phyloP scores from a whole-genome alignment of 495 filamentous ascomycete genomes.

The Daldinia decipiens region DNA sequence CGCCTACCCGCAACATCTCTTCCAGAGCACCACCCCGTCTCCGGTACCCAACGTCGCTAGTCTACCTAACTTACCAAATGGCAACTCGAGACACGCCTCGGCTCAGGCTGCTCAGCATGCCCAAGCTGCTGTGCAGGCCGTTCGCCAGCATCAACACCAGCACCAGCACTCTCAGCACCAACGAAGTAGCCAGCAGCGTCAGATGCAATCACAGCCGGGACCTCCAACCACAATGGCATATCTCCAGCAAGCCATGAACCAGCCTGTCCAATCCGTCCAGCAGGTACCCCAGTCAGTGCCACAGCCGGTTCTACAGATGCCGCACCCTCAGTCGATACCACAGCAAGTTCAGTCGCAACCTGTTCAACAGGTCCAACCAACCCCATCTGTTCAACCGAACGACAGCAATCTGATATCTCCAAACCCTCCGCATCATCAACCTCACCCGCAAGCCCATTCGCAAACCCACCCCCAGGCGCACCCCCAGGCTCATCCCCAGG shows the following conservation, averaged over 20 bases:
- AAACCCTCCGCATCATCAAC: slow-evolving; percentile 46
- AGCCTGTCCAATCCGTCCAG: slow-evolving; percentile 47
- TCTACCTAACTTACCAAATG: slow-evolving; percentile 52
- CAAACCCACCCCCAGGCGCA: slow-evolving; percentile 44
- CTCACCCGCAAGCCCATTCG: slow-evolving; percentile 52
- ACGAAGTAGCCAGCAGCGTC: slow-evolving; percentile 36
- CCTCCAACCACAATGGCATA: slow-evolving; percentile 42
- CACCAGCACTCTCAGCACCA: slow-evolving; percentile 43
- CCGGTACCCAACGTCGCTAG: slow-evolving; percentile 51
- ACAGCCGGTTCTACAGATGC: slow-evolving; percentile 46
- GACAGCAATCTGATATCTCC: slow-evolving; percentile 45
- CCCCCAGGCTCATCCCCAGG: slow-evolving; percentile 39
- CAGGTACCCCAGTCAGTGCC: slow-evolving; percentile 45
- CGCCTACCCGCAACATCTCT: slow-evolving; percentile 51
- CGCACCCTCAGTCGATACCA: slow-evolving; percentile 46
- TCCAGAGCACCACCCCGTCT: slow-evolving; percentile 49
- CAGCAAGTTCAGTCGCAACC: slow-evolving; percentile 50
- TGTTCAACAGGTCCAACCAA: slow-evolving; percentile 41
- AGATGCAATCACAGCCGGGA: slow-evolving; percentile 45
- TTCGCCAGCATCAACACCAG: slow-evolving; percentile 48
- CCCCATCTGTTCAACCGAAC: slow-evolving; percentile 47
- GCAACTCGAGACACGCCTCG: slow-evolving; percentile 49
- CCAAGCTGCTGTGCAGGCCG: slow-evolving; percentile 52
- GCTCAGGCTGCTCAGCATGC: slow-evolving; percentile 51
- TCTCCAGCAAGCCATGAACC: slow-evolving; percentile 49